Percentiles rank a stretch among this genome's conserved stretches.
Conservation (phyloP, 2,329 filamentous ascomycete genomes). For the Zopfia rhizophila region DNA sequence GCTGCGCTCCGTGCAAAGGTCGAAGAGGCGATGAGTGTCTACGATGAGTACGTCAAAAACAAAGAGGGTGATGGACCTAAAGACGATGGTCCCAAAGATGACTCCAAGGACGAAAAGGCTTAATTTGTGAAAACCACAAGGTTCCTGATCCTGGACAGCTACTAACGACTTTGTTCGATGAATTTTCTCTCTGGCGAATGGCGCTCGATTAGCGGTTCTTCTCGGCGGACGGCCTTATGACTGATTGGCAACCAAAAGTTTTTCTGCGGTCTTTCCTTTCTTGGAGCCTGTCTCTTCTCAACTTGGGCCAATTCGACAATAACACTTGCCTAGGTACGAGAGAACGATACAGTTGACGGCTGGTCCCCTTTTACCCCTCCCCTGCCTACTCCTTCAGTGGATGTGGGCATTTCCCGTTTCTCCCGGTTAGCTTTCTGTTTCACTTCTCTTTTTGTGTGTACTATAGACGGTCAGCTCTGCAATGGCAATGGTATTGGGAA, state of each 20-base stretch:
- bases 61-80: conserved; percentile 61
- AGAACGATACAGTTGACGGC: conserved; percentile 25
- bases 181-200: conserved; percentile 46
- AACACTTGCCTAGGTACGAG: neutral
- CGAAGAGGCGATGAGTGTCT: conserved; percentile 94
- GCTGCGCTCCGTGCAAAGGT: conserved; percentile 92
- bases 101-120: conserved; percentile 60
- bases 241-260: conserved; percentile 51
- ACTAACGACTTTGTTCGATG: conserved; percentile 34
- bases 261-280: conserved; percentile 35
- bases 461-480: conserved; percentile 47
- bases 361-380: conserved; percentile 24
- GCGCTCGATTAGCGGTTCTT: conserved; percentile 45
- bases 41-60: conserved; percentile 98
- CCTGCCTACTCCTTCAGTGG: conserved; percentile 44
- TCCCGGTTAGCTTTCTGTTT: conserved; percentile 16
- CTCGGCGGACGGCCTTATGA: conserved; percentile 45
- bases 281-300: conserved; percentile 14
- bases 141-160: conserved; percentile 35
- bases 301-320: conserved; percentile 9
- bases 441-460: conserved; percentile 36
- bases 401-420: conserved; percentile 28
- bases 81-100: conserved; percentile 53
- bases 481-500: conserved; percentile 35
- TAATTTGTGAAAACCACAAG: conserved; percentile 46